Base-by-base conservation (phyloP, 768 basidiomycete species). In the Suillus clintonianus region DNA sequence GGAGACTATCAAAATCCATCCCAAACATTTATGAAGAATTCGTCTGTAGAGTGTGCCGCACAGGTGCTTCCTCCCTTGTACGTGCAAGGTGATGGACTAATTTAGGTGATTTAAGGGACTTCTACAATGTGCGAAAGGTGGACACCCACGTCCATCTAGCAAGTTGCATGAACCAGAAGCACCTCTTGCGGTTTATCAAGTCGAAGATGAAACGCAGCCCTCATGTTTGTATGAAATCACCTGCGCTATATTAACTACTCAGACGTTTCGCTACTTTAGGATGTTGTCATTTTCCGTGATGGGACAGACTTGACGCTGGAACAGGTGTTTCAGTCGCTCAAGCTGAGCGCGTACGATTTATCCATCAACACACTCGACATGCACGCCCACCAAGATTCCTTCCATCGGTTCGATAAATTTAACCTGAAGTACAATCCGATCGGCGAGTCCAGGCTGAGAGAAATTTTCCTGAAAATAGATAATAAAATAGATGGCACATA, bases 91-190 rank as follows among this genome's bases (percentile, higher is more conserved):
- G 51, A 54, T n/a, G 41, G 48, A n/a, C 60, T 65, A 64, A 68
- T 59, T 24, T 10, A 37, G 11, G 15, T 37, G 13, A 27, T 13
- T 64, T n/a, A 72, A 96, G 97, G 64, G 97, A 99, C 78, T 98
- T 99, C 70, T 99, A 99, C 78, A 99, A 99, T 74, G 83, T 95
- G 58, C 89, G 97, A 30, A 99, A 99, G 75, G 97, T 99, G 64
- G 97, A 99, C 73, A 99, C 97, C 9, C 97, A 99, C 76, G 94
- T 99, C 34, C 97, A 99, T 71, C 94, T 99, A 74, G 97, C 97
- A 4, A 97, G 96, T 65, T 93, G 94, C 78, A 98, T 99, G 96
- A 99, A 99, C 74, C 97, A 99, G 77, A 99, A 99, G 76, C 97
- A 99, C 79, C 79, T 99, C 22, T 80, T 99, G 14, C 94, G 97